Conservation (phyloP, 345 rosid species). For the Camelina hispida region DNA sequence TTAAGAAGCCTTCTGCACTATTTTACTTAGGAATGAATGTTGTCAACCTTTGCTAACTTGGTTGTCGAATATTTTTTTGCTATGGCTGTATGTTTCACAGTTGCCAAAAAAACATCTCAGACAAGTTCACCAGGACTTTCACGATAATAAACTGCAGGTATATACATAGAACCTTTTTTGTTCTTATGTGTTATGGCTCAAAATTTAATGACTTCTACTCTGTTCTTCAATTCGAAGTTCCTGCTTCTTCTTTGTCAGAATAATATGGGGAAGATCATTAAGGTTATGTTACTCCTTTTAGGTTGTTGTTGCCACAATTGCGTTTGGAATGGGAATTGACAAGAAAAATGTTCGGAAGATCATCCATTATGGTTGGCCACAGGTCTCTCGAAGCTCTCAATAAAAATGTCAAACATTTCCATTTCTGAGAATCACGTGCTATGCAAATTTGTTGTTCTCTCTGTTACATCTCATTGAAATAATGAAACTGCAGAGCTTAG, state of each 20-base stretch:
- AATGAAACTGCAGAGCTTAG: conserved; percentile 66
- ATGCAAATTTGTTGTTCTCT: conserved; percentile 4
- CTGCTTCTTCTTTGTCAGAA: background rate
- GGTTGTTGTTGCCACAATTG: conserved; percentile 92
- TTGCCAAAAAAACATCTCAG: conserved; percentile 77
- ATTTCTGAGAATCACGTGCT: background rate
- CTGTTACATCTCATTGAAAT: conserved; percentile 7
- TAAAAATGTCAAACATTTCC: background rate
- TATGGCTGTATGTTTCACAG: conserved; percentile 48
- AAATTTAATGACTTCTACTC: conserved; percentile 17
- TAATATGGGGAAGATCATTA: background rate
- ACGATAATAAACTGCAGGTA: conserved; percentile 75
- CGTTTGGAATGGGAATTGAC: conserved; percentile 98
- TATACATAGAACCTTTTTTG: conserved; percentile 7
- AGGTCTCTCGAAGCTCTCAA: conserved; percentile 50
- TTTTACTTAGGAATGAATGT: background rate
- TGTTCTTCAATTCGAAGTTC: conserved; percentile 11
- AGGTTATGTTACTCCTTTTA: conserved; percentile 34
- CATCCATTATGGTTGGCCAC: conserved; percentile 96
- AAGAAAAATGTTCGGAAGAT: conserved; percentile 77
- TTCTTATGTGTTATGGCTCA: background rate
- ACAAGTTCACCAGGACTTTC: conserved; percentile 79
- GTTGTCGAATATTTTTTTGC: background rate
- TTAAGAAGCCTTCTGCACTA: background rate
- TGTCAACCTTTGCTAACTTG: conserved; percentile 18